These are phyloP conservation scores for Trichoderma sp. DNA, from an alignment of 2,329 filamentous ascomycete species.

Conservation along the genomic window DNA sequence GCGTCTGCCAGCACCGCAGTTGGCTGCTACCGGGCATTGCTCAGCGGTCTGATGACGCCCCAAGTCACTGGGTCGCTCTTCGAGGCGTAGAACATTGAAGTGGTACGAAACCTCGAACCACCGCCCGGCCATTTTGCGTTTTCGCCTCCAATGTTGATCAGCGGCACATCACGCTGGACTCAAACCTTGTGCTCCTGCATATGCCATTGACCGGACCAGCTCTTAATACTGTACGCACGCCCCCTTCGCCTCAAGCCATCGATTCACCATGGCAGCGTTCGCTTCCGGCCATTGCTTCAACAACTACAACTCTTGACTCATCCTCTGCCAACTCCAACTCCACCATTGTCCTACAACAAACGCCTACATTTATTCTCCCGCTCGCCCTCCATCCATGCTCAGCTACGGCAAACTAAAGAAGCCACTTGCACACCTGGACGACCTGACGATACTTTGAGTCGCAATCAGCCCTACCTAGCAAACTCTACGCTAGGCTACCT, in stretches of 20 bases:
- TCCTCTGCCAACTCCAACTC: not conserved
- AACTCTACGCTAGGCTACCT: not conserved
- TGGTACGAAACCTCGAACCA: conserved; percentile 6
- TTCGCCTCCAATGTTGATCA: conserved; percentile 3
- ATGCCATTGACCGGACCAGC: not conserved
- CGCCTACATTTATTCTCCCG: not conserved
- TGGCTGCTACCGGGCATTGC: not conserved
- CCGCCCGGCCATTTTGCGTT: not conserved
- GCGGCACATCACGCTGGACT: conserved; percentile 4
- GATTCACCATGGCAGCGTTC: not conserved
- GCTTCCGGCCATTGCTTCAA: not conserved
- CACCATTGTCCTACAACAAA: not conserved
- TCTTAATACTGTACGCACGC: not conserved
- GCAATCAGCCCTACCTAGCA: not conserved
- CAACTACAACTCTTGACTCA: not conserved
- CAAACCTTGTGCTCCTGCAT: not conserved
- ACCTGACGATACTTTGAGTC: not conserved
- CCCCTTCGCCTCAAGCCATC: not conserved
- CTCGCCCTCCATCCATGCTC: not conserved
- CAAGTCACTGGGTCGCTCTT: not conserved
- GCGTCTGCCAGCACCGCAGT: not conserved
- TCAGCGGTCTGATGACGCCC: not conserved
- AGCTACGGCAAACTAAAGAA: not conserved
- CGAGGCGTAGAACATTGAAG: not conserved
- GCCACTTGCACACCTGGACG: not conserved